These are phyloP conservation scores for Paramecium caudatum DNA, from an alignment of 73 alveolate genomes.

Conservation along the genomic window DNA sequence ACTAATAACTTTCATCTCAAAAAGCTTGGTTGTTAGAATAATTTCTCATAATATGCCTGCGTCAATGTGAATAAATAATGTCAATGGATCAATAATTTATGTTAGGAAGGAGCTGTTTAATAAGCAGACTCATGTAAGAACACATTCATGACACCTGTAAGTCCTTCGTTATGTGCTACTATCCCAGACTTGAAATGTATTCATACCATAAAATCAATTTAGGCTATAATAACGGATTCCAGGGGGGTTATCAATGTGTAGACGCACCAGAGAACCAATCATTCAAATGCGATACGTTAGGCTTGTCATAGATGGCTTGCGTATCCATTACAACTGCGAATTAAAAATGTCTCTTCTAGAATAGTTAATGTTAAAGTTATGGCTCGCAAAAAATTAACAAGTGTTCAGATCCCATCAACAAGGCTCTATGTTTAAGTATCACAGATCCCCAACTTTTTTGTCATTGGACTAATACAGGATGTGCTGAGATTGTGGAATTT, in stretches of 20 bases:
- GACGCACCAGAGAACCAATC: background rate
- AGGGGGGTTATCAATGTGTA: background rate
- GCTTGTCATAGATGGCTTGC: background rate
- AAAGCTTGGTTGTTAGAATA: background rate
- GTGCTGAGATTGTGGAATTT: background rate
- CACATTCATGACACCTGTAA: background rate
- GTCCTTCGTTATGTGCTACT: background rate
- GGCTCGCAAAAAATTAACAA: no score
- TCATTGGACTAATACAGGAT: conserved; percentile 8
- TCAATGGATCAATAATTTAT: background rate
- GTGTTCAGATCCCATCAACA: background rate
- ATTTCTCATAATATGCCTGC: conserved; percentile 57
- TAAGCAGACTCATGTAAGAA: background rate
- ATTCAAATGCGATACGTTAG: background rate
- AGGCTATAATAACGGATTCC: conserved; percentile 20
- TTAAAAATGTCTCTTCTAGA: no score
- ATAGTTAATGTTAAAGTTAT: no score
- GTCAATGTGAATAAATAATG: background rate
- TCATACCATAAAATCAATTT: background rate
- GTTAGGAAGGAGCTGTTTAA: background rate
- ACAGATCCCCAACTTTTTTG: background rate
- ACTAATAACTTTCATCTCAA: background rate
- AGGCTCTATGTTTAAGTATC: background rate
- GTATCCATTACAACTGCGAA: no score
- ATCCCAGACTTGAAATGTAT: conserved; percentile 13